Percentiles rank a stretch among this genome's conserved stretches.
These are phyloP conservation scores for Phanerochaete carnosa DNA, from an alignment of 768 basidiomycete species.

Conservation along the genomic window DNA sequence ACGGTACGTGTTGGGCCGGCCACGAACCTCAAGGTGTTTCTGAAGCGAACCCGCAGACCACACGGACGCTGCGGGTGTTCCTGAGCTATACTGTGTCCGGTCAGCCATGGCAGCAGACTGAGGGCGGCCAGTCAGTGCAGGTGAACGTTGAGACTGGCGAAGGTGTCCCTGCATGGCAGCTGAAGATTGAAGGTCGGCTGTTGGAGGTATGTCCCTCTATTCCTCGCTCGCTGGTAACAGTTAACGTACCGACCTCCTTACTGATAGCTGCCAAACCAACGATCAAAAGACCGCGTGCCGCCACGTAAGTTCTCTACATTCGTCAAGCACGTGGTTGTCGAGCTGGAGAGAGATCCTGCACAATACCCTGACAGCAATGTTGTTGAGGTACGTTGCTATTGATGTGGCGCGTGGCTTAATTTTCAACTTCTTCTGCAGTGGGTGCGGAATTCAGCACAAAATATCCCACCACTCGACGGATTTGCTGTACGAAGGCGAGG, in stretches of 20 bases:
- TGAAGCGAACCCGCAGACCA: slow-evolving; percentile 49
- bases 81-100: slow-evolving; percentile 84
- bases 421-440: slow-evolving; percentile 40
- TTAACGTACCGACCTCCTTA: not conserved
- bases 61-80: slow-evolving; percentile 81
- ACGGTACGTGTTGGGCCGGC: slow-evolving; percentile 44
- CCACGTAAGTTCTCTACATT: slow-evolving; percentile 83
- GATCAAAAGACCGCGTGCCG: slow-evolving; percentile 57
- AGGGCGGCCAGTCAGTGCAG: slow-evolving; percentile 25
- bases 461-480: slow-evolving; percentile 70
- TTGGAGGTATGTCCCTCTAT: slow-evolving; percentile 55
- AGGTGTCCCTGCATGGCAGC: slow-evolving; percentile 85
- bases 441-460: slow-evolving; percentile 46
- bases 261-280: slow-evolving; percentile 60
- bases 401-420: no score
- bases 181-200: slow-evolving; percentile 85
- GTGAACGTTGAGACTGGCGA: slow-evolving; percentile 79
- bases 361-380: slow-evolving; percentile 85
- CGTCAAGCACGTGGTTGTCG: slow-evolving; percentile 80
- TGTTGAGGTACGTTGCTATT: slow-evolving; percentile 63
- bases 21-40: not conserved
- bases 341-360: slow-evolving; percentile 80
- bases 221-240: not conserved
- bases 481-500: slow-evolving; percentile 83
- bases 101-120: slow-evolving; percentile 77